Percentiles rank a stretch among this genome's conserved stretches.
phyloP scores from a whole-genome alignment of 2,329 filamentous ascomycete species.

The Byssothecium circinans region DNA sequence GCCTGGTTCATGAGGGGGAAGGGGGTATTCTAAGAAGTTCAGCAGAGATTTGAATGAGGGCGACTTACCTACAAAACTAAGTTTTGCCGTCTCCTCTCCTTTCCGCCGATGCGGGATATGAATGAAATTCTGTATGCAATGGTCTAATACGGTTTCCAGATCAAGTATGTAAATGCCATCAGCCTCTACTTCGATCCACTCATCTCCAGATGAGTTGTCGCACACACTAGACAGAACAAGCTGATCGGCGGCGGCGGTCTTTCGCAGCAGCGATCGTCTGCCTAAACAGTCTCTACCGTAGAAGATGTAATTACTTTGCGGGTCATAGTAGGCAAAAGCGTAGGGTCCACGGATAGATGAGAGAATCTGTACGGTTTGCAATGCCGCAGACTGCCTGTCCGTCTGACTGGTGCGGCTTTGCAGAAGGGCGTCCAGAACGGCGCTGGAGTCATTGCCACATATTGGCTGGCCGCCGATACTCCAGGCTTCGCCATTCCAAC shows the following conservation, averaged over 20 bases:
- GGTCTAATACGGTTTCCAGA: slow-evolving; percentile 40
- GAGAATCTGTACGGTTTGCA: slow-evolving; percentile 24
- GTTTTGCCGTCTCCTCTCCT: slow-evolving; percentile 7
- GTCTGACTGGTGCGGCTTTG: neutral
- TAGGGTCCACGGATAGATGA: slow-evolving; percentile 67
- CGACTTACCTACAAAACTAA: slow-evolving; percentile 40
- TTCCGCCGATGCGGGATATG: slow-evolving; percentile 29
- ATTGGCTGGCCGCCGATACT: slow-evolving; percentile 62
- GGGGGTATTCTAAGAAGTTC: slow-evolving; percentile 41
- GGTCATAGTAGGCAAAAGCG: slow-evolving; percentile 83
- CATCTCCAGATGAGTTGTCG: slow-evolving; percentile 41
- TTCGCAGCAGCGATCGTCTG: slow-evolving; percentile 73
- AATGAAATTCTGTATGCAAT: slow-evolving; percentile 5
- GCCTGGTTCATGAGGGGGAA: slow-evolving; percentile 50
- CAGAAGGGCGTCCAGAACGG: slow-evolving; percentile 60
- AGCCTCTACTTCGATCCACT: slow-evolving; percentile 80
- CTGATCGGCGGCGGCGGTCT: slow-evolving; percentile 51
- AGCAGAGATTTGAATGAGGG: slow-evolving; percentile 14
- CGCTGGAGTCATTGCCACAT: slow-evolving; percentile 75
- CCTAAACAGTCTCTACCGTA: slow-evolving; percentile 88
- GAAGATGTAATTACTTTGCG: slow-evolving; percentile 62
- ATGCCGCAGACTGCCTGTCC: slow-evolving; percentile 6
- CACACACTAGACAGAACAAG: slow-evolving; percentile 40
- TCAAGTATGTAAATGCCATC: slow-evolving; percentile 76
- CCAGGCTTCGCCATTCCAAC: slow-evolving; percentile 99